These are phyloP conservation scores for Tetrahymena malaccensis DNA, from an alignment of 73 alveolate species.

Conservation along the genomic window DNA sequence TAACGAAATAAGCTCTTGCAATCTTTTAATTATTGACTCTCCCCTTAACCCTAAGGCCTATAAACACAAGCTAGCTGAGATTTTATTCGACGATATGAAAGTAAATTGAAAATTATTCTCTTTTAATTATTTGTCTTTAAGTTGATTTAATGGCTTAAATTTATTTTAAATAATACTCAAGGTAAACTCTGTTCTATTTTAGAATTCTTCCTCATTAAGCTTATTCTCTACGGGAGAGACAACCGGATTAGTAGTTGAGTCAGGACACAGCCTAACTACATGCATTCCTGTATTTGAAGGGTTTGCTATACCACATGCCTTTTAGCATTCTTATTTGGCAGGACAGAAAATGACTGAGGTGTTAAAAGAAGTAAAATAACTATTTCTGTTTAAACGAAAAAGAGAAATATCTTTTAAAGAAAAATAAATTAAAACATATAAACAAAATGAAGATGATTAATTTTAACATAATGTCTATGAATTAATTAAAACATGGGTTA, in stretches of 20 bases:
- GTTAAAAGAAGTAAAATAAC: background rate
- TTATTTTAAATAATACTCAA: background rate
- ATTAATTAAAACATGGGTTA: too few relatives aligned
- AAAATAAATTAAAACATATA: too few relatives aligned
- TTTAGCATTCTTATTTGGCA: conserved; percentile 3
- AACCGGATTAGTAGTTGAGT: conserved; percentile 30
- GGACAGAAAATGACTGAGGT: conserved; percentile 15
- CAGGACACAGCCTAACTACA: conserved; percentile 33
- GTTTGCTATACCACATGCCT: conserved; percentile 34
- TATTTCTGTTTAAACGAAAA: background rate
- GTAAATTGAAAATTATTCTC: background rate
- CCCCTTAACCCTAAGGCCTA: conserved; percentile 12
- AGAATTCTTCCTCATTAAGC: conserved; percentile 19
- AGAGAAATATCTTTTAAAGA: background rate
- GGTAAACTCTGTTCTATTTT: conserved; percentile 24
- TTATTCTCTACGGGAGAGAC: conserved; percentile 33
- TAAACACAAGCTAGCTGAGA: conserved; percentile 26
- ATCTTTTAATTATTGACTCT: conserved; percentile 15
- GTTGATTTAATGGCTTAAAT: background rate
- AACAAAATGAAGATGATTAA: too few relatives aligned
- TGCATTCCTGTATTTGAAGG: conserved; percentile 36
- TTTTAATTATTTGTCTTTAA: background rate
- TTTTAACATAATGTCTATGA: too few relatives aligned
- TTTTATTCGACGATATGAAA: conserved; percentile 23
- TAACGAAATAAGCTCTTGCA: conserved; percentile 14